Percentiles rank a stretch among this genome's conserved stretches.
Conservation (phyloP, 352 stramenopile species). For the Pythium biforme region DNA sequence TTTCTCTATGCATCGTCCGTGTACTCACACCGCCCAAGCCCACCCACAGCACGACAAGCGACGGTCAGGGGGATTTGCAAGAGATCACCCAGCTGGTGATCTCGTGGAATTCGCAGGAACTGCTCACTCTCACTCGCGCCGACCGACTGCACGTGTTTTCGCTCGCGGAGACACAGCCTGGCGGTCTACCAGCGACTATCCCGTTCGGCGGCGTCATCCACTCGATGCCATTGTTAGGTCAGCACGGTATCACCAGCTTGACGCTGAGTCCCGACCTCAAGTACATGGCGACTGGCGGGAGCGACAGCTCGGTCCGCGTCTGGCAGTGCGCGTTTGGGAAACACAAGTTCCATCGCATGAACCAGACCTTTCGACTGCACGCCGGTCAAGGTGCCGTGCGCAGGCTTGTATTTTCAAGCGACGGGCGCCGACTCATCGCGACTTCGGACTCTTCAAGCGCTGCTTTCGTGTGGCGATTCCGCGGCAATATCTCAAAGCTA, state of each 20-base stretch:
- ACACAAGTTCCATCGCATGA: conserved; percentile 45
- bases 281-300: conserved; percentile 60
- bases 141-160: conserved; percentile 64
- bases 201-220: conserved; percentile 36
- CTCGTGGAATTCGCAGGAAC: conserved; percentile 42
- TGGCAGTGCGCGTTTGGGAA: conserved; percentile 58
- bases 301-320: conserved; percentile 56
- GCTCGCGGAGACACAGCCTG: conserved; percentile 17
- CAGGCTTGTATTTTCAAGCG: conserved; percentile 39
- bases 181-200: background rate
- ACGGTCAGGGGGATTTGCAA: background rate
- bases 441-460: conserved; percentile 40
- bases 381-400: conserved; percentile 40
- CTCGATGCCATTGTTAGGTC: conserved; percentile 51
- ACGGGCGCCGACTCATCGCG: conserved; percentile 41
- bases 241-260: conserved; percentile 49
- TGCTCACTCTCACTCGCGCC: conserved; percentile 46
- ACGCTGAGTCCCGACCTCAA: conserved; percentile 55
- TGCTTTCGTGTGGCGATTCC: conserved; percentile 62
- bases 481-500: conserved; percentile 35
- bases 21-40: conserved; percentile 36
- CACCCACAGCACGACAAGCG: conserved; percentile 13
- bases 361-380: conserved; percentile 52
- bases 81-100: conserved; percentile 47
- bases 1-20: conserved; percentile 27